phyloP scores from a whole-genome alignment of 2,329 filamentous ascomycete genomes.

The Septoria petroselini region DNA sequence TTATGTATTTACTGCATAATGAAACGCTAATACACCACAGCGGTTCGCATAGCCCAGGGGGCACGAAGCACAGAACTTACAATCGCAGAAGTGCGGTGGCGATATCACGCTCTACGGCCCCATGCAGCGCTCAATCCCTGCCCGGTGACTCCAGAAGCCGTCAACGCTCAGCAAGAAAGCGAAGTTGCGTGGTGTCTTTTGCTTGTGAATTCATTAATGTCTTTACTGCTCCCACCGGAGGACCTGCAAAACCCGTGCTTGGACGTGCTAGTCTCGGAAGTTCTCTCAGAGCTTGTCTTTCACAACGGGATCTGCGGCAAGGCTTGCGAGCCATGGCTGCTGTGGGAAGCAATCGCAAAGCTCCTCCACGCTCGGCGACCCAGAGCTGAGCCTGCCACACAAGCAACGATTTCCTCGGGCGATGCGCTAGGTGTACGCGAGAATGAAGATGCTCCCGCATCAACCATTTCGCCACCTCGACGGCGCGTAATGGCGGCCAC shows the following conservation, averaged over 20 bases:
- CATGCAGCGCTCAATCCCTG: slow-evolving; percentile 77
- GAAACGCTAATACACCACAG: slow-evolving; percentile 30
- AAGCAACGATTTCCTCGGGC: not conserved
- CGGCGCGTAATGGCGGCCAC: slow-evolving; percentile 23
- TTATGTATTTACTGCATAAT: no score
- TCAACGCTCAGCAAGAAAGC: slow-evolving; percentile 64
- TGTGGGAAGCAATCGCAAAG: slow-evolving; percentile 82
- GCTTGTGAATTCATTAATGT: slow-evolving; percentile 76
- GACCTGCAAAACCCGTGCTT: slow-evolving; percentile 86
- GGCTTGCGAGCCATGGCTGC: slow-evolving; percentile 79
- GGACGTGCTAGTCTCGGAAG: slow-evolving; percentile 77
- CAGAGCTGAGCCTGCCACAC: slow-evolving; percentile 24
- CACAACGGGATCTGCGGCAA: slow-evolving; percentile 77
- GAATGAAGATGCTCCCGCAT: slow-evolving; percentile 36
- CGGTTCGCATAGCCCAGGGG: slow-evolving; percentile 23
- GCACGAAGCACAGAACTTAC: slow-evolving; percentile 8
- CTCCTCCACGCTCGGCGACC: slow-evolving; percentile 49
- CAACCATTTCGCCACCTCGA: slow-evolving; percentile 8
- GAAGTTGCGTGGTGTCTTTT: slow-evolving; percentile 83
- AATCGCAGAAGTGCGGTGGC: slow-evolving; percentile 17
- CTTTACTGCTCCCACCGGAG: slow-evolving; percentile 83
- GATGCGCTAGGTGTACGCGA: slow-evolving; percentile 50
- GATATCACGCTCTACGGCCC: slow-evolving; percentile 78
- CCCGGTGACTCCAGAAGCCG: slow-evolving; percentile 47
- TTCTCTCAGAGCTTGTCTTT: slow-evolving; percentile 85